Percentiles rank a stretch among this genome's conserved stretches.
These are phyloP conservation scores for Prasinococcaceae sp. DNA, from an alignment of 139 green algal species.

Conservation along the genomic window DNA sequence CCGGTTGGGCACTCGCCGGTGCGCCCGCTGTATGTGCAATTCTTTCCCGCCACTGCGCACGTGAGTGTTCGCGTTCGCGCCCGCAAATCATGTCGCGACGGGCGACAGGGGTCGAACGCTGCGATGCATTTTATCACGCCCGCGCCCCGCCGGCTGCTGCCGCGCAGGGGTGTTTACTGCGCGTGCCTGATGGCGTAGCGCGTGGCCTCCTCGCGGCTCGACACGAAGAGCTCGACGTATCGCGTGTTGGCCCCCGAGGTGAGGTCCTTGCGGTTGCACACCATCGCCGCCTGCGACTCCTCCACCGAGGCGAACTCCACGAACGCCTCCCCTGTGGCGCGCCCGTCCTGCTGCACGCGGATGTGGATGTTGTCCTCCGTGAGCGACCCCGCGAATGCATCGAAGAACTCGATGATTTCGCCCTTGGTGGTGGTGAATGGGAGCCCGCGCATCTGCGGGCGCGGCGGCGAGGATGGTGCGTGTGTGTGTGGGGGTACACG, in stretches of 20 bases:
- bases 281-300: constrained; percentile 44
- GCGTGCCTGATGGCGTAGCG: too few species aligned
- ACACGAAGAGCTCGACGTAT: constrained; percentile 73
- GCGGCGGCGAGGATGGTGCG: constrained; percentile 11
- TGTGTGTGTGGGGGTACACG: constrained; percentile 9
- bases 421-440: constrained; percentile 52
- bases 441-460: constrained; percentile 65
- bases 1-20: too few species aligned
- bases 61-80: too few species aligned
- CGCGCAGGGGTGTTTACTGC: too few species aligned
- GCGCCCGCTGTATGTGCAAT: too few species aligned
- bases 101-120: too few species aligned
- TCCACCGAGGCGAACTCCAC: constrained; percentile 51
- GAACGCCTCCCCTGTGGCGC: constrained; percentile 70
- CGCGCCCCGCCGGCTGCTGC: too few species aligned
- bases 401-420: constrained; percentile 53
- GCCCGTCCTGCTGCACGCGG: constrained; percentile 47
- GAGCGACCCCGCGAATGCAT: constrained; percentile 36
- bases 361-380: constrained; percentile 51
- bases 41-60: too few species aligned
- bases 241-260: too few species aligned
- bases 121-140: too few species aligned
- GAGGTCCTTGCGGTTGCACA: constrained; percentile 64
- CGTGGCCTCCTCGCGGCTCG: constrained; percentile 35
- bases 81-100: too few species aligned